Evolutionary conservation across 1,284 basidiomycete species (phyloP), one percentile per base, ranked within the genome.

Genomic region (Mycena citricolor): DNA sequence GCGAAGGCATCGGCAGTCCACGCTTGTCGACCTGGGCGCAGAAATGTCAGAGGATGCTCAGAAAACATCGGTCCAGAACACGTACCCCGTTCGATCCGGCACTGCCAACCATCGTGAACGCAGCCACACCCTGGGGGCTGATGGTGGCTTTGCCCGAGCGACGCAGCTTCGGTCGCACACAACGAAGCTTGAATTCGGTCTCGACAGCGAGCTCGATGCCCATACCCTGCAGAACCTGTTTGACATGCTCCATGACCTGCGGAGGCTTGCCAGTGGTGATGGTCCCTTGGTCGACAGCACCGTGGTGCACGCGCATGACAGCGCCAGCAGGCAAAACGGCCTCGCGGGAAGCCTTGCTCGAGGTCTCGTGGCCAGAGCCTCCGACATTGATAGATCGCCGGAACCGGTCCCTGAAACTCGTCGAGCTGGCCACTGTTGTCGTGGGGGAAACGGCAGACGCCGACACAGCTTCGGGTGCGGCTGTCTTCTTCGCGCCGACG

Each of bases 271-370:
- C 79, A 8, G 86, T 91, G n/a, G 94, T 97, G 54, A 98, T 81
- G 24, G 86, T 95, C 20, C 85, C 85, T 61, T 90, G 89, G 65
- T 98, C 95, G 19, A 99, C 87, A 2, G 94, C 86, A 54, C 95
- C 95, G 54, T 90, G 86, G 61, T 98, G 95, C 33, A 90, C 79
- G n/a, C 91, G 82, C 42, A 98, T 70, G 44, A 78, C 80, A 31
- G 74, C 74, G 49, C 83, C 82, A 6, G 42, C 17, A 22, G 47
- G 24, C 20, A 29, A 28, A 7, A 25, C 52, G 10, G 39, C 21
- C 31, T 35, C 47, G 30, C 40, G 32, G 14, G 28, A 33, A 14
- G 19, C 42, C 29, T 37, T 51, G n/a, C n/a, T n/a, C n/a, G n/a
- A n/a, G n/a, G n/a, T n/a, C n/a, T n/a, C n/a, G n/a, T n/a, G n/a